Evolutionary conservation across 2,329 filamentous ascomycete species (phyloP), one percentile per base, ranked within the genome.

Genomic region (Epichloe sp.): DNA sequence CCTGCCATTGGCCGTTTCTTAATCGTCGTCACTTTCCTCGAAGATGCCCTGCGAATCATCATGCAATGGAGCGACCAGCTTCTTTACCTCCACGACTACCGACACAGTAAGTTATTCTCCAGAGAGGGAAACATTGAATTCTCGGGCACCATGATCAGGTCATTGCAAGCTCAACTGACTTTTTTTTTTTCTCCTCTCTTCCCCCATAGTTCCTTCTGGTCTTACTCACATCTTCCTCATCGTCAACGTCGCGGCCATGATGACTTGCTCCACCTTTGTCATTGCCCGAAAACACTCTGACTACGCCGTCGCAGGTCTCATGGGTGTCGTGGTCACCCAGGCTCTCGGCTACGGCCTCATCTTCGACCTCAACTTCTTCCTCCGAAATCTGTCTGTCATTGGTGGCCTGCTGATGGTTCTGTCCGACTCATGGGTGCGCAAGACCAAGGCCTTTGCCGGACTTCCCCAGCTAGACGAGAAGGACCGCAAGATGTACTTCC

Each of bases 401-500:
- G 93, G 93, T 60, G 93, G 93, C 54, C 80, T 98, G 44, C 79
- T 98, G 61, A 97, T 98, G 93, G 93, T 98, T 19, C 78, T 98
- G 46, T 96, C 90, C 41, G 93, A 98, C 73, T 95, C 88, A 52
- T 97, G 91, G 89, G 89, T 96, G 57, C 86, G 90, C 72, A 97
- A 97, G 82, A 87, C 83, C 68, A 95, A 96, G 74, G 91, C 90
- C 3, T 95, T 95, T 56, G 93, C 93, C 46, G 93, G 93, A 46
- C 79, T 98, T 49, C 93, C 93, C 47, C 82, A 88, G 69, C 80
- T 98, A 49, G 93, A 97, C 66, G 93, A 98, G 77, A 97, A 97
- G 82, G 93, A 98, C 70, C 87, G 90, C 72, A 98, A 97, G 80
- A 97, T 97, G 91, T 98, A 98, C 78, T 94, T 98, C 73, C 93